Conservation (phyloP, 2,329 filamentous ascomycete species). For the Cladosporium sp. region DNA sequence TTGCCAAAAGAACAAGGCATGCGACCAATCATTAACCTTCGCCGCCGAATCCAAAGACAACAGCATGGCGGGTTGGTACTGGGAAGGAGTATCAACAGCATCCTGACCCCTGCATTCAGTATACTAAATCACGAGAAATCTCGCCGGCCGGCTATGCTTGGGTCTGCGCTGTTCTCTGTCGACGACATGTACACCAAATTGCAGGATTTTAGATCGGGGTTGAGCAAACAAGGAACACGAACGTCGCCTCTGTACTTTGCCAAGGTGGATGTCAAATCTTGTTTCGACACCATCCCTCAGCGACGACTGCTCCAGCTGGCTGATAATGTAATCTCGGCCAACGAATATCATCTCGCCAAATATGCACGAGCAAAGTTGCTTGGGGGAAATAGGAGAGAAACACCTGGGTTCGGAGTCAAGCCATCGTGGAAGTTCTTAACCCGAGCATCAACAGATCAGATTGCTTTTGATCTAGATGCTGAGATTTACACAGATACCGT, state of each 20-base stretch:
- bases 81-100: slow-evolving; percentile 63
- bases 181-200: slow-evolving; percentile 73
- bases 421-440: slow-evolving; percentile 39
- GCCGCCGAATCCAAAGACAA: slow-evolving; percentile 55
- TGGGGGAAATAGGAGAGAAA: slow-evolving; percentile 32
- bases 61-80: slow-evolving; percentile 53
- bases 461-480: slow-evolving; percentile 20
- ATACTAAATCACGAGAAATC: slow-evolving; percentile 72
- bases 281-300: slow-evolving; percentile 95
- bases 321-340: slow-evolving; percentile 50
- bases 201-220: slow-evolving; percentile 59
- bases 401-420: slow-evolving; percentile 31
- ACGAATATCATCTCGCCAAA: slow-evolving; percentile 66
- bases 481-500: slow-evolving; percentile 7
- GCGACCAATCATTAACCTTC: slow-evolving; percentile 83
- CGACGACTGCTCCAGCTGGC: slow-evolving; percentile 65
- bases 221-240: slow-evolving; percentile 35
- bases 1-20: slow-evolving; percentile 75
- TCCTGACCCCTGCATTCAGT: slow-evolving; percentile 69
- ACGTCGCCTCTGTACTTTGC: slow-evolving; percentile 68
- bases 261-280: slow-evolving; percentile 86
- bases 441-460: slow-evolving; percentile 32
- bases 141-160: slow-evolving; percentile 55
- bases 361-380: slow-evolving; percentile 66
- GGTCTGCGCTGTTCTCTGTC: slow-evolving; percentile 75